Evolutionary conservation across 2,329 filamentous ascomycete genomes (phyloP).

Genomic region (Colletotrichum sp.): DNA sequence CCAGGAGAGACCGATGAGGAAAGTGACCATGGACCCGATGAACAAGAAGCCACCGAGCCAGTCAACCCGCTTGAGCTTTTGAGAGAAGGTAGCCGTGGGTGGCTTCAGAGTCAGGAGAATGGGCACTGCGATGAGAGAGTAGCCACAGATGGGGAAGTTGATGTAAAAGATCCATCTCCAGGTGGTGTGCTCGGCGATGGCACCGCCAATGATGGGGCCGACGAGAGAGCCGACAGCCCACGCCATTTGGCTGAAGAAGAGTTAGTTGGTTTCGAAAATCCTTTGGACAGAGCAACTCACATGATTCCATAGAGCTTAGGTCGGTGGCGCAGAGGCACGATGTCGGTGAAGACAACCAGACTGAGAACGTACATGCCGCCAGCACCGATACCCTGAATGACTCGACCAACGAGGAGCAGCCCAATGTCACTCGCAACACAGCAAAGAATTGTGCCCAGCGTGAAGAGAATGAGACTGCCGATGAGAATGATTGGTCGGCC

Average conservation of each 20-base stretch:
- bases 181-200: slow-evolving; percentile 35
- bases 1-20: slow-evolving; percentile 52
- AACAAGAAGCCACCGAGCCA: slow-evolving; percentile 50
- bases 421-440: slow-evolving; percentile 34
- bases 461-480: slow-evolving; percentile 43
- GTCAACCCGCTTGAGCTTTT: slow-evolving; percentile 46
- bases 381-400: slow-evolving; percentile 44
- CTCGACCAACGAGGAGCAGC: slow-evolving; percentile 39
- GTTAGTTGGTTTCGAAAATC: not conserved
- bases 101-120: slow-evolving; percentile 45
- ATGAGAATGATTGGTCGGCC: slow-evolving; percentile 36
- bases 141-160: slow-evolving; percentile 47
- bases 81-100: slow-evolving; percentile 29
- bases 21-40: slow-evolving; percentile 43
- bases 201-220: slow-evolving; percentile 42
- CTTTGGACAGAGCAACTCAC: slow-evolving; percentile 22
- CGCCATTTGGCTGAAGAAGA: slow-evolving; percentile 27
- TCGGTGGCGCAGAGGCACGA: slow-evolving; percentile 44
- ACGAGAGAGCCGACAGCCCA: slow-evolving; percentile 45
- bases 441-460: slow-evolving; percentile 44
- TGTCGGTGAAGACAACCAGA: slow-evolving; percentile 44
- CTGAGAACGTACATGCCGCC: slow-evolving; percentile 45
- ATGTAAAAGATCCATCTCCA: slow-evolving; percentile 56
- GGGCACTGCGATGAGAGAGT: slow-evolving; percentile 41
- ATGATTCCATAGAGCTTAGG: slow-evolving; percentile 44